Conservation (phyloP, 441 rosid genomes). For the Arabidopsis hybrid region DNA sequence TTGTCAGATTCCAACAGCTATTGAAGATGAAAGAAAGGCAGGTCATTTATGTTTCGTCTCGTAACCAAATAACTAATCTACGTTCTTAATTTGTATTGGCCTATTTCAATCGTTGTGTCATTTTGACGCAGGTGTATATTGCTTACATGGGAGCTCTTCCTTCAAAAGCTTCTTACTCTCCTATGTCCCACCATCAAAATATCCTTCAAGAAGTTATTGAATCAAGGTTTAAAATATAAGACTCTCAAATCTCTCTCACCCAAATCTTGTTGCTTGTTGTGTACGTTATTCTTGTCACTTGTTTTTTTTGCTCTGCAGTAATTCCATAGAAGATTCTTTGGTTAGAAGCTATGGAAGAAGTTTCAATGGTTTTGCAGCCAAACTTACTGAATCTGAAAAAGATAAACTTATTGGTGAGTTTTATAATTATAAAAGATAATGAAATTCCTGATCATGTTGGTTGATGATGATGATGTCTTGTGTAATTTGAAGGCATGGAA, state of each 20-base stretch:
- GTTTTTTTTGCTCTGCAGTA: neutral
- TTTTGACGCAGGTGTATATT: constrained; percentile 45
- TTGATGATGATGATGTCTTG: neutral
- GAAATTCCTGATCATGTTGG: neutral
- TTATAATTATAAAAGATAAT: neutral
- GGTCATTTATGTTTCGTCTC: neutral
- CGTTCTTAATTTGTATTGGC: neutral
- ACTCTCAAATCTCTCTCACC: neutral
- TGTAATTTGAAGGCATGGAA: constrained; percentile 40
- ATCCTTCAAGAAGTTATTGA: constrained; percentile 50
- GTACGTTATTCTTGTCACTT: neutral
- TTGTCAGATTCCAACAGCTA: constrained; percentile 20
- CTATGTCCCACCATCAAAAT: constrained; percentile 41
- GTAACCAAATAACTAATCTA: neutral
- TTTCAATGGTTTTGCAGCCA: constrained; percentile 53
- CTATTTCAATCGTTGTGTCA: neutral
- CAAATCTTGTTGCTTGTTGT: neutral
- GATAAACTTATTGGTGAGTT: constrained; percentile 40
- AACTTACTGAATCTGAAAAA: constrained; percentile 46
- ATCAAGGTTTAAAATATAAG: constrained; percentile 46
- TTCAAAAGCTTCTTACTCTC: constrained; percentile 28
- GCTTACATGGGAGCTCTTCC: constrained; percentile 57
- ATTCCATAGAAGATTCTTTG: constrained; percentile 52
- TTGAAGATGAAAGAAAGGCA: constrained; percentile 37
- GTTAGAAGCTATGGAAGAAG: constrained; percentile 56